Evolutionary conservation across 331 rosid genomes (phyloP).

Genomic region (Dryas integrifolia): DNA sequence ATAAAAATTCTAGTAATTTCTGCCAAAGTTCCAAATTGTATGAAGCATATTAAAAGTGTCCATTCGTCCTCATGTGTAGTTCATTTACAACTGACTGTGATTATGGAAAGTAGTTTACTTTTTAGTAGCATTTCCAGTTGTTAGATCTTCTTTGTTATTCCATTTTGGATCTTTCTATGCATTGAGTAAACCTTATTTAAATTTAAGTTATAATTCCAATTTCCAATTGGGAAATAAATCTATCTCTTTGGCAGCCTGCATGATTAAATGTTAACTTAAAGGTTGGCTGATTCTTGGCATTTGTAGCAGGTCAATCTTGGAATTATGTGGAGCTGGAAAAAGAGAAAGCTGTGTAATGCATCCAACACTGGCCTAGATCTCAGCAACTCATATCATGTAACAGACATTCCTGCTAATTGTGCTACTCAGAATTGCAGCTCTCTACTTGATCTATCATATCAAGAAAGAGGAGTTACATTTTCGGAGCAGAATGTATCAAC

Average conservation of each 20-base stretch:
- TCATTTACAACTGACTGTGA: background rate
- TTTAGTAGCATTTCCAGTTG: background rate
- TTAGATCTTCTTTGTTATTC: background rate
- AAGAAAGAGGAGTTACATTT: constrained; percentile 9
- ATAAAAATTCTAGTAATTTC: background rate
- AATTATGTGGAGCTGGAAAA: constrained; percentile 40
- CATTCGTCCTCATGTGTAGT: background rate
- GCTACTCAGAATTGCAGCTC: constrained; percentile 21
- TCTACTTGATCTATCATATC: constrained; percentile 15
- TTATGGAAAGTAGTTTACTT: background rate
- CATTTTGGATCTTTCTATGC: constrained; percentile 2
- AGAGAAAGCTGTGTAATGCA: constrained; percentile 21
- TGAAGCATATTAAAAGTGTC: background rate
- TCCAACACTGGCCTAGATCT: background rate
- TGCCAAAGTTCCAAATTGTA: background rate
- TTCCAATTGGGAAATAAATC: background rate
- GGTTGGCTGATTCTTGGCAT: background rate
- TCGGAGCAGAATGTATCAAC: constrained; percentile 11
- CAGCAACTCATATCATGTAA: constrained; percentile 1
- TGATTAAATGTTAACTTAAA: background rate
- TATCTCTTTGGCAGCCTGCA: constrained; percentile 11
- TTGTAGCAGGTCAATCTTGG: constrained; percentile 37
- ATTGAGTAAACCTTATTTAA: background rate
- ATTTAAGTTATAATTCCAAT: background rate
- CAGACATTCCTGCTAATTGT: background rate